Conservation (phyloP, 2,329 filamentous ascomycete genomes). For the Colletotrichum paranaense region DNA sequence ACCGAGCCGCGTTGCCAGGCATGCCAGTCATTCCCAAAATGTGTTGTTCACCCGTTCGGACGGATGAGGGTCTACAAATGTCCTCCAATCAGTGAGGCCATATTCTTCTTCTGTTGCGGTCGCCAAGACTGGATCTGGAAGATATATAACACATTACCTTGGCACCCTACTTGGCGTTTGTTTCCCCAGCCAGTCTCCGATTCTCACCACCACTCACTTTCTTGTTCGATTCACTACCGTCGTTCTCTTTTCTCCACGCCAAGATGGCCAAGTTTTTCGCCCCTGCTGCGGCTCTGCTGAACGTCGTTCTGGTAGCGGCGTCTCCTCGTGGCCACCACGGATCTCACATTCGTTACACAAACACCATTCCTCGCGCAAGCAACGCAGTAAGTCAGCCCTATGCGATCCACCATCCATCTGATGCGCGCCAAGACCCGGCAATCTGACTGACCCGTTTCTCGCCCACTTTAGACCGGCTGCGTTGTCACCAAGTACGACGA, state of each 20-base stretch:
- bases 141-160: conserved; percentile 29
- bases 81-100: conserved; percentile 20
- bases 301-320: conserved; percentile 22
- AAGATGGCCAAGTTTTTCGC: conserved; percentile 25
- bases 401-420: not conserved
- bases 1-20: not conserved
- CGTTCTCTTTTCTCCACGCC: conserved; percentile 12
- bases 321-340: not conserved
- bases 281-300: conserved; percentile 25
- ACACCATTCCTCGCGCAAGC: not conserved
- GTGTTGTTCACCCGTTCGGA: conserved; percentile 19
- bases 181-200: conserved; percentile 4
- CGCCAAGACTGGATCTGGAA: conserved; percentile 5
- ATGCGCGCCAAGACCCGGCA: not conserved
- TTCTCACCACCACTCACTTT: conserved; percentile 3
- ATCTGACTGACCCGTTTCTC: conserved; percentile 2
- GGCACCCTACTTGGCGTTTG: conserved; percentile 8
- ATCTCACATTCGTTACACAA: not conserved
- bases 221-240: conserved; percentile 14
- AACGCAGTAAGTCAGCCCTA: conserved; percentile 15
- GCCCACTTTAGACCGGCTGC: conserved; percentile 13
- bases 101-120: conserved; percentile 1
- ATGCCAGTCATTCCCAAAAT: conserved; percentile 21
- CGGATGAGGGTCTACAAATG: conserved; percentile 5
- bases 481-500: conserved; percentile 14